Evolutionary conservation across 805 yeast species (phyloP), one percentile per base, ranked within the genome.

Genomic region (Metschnikowia reukaufii): DNA sequence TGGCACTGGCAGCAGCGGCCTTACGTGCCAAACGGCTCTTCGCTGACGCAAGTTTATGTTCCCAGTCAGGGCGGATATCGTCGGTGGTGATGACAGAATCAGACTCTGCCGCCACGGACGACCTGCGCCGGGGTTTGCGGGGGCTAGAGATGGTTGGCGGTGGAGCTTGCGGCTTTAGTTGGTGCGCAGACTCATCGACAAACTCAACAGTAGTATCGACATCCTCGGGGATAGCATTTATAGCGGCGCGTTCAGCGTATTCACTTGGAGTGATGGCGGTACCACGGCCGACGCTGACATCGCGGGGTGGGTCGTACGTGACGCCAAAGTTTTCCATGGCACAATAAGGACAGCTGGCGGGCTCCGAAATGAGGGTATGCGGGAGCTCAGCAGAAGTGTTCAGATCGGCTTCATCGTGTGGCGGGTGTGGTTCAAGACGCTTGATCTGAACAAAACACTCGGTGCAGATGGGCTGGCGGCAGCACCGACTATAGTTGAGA

Each of bases 381-480:
- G 88, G 85, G 13, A 65, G 59, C 70, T 74, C 56, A 25, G 33
- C 45, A 37, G 64, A 62, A 10, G 60, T 56, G 21, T 61, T 64
- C 29, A 66, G 68, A n/a, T 60, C 59, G 18, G 66, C 65, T 27
- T 51, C 55, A 53, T 84, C 92, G 61, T 89, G 95, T 1, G 97
- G 96, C 29, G 90, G 88, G 67, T 92, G 98, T 0, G 99, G 98
- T 9, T 88, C 96, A 29, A 83, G 70, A 43, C 99, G 77, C 64
- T 88, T 89, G 63, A 92, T 90, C 65, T 92, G 97, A 9, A 92
- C 97, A 77, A 92, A 94, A 63, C 99, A 92, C 67, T 92, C 98
- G 1, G 96, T 79, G 67, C 99, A 94, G 17, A 92, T 90, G 1
- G 96, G 91, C 64, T 92, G 98, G 41, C 79, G 78, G 64, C 99